Evolutionary conservation across 495 filamentous ascomycete species (phyloP), one percentile per base, ranked within the genome.

Genomic region (Penicillium lagena): DNA sequence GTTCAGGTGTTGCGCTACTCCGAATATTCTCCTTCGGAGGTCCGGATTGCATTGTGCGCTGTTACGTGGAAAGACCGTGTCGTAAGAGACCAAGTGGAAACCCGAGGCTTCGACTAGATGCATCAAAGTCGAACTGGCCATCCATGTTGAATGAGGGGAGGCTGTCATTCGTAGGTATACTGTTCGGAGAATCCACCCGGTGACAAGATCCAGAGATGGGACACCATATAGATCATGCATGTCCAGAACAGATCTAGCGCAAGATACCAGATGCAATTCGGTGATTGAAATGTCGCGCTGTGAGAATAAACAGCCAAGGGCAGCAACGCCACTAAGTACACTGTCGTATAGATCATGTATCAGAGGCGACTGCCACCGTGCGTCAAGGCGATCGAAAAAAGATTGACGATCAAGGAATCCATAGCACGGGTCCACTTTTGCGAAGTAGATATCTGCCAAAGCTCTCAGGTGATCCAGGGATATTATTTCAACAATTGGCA

Each of bases 21-120:
- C 70, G 37, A 68, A 60, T 1, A 71, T 40, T 22, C 66, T 56
- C 8, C 61, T 59, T 10, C 58, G 60, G 35, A 62, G 52, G 12
- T 73, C 63, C 13, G 56, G 42, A 42, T 69, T 55, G 29, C 45
- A 50, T 2, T 56, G 42, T 8, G 37, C 43, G 7, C 42, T 41
- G 22, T 22, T 22, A 12, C 42, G 41, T 14, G 52, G 50, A 14
- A 59, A 45, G 14, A 51, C 33, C 1, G 54, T 51, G 14, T 52
- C 40, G 12, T 40, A 30, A 1, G 59, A 34, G 33, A 70, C 66
- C 22, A 62, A 59, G 37, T 78, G 70, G 7, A 80, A 52, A 0
- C 69, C 70, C 1, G 69, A 55, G 0, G 75, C 67, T 53, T 80
- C 76, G 9, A 75, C 58, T 7, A 78, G 44, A 39, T 80, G 76